Conservation (phyloP, 2,329 filamentous ascomycete species). For the Xylogone sp. region DNA sequence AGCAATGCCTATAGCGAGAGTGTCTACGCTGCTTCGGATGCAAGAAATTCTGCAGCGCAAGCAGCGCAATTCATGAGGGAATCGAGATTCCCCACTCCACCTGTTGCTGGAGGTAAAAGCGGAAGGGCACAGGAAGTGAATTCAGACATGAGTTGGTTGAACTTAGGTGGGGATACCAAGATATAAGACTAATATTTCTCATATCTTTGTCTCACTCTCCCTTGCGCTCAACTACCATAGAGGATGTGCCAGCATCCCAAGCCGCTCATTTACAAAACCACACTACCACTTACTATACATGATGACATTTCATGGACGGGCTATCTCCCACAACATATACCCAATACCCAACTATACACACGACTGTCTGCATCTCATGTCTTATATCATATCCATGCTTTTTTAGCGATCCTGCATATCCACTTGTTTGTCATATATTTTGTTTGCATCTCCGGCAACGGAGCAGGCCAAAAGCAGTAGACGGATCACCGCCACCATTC, state of each 20-base stretch:
- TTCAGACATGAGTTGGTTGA: constrained; percentile 78
- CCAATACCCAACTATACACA: not conserved
- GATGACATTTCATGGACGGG: not conserved
- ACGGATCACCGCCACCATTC: not conserved
- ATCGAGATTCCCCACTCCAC: constrained; percentile 14
- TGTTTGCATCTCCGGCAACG: not conserved
- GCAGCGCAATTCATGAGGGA: constrained; percentile 7
- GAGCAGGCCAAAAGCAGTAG: not conserved
- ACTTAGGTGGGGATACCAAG: constrained; percentile 46
- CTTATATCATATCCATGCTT: not conserved
- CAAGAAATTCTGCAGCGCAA: constrained; percentile 24
- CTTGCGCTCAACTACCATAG: too few species aligned
- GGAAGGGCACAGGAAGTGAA: constrained; percentile 24
- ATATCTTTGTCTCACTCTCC: not conserved
- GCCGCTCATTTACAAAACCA: not conserved
- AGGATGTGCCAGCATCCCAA: not conserved
- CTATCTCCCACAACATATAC: not conserved
- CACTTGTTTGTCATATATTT: not conserved
- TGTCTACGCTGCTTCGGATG: constrained; percentile 39
- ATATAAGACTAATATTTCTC: too few species aligned
- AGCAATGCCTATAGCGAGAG: constrained; percentile 49
- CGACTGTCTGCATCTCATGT: not conserved
- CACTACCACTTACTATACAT: not conserved
- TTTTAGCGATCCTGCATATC: not conserved
- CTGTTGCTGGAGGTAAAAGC: constrained; percentile 1